A percentile compares a stretch with the other conserved stretches of the same genome.
These are phyloP conservation scores for Wickerhamia fluorescens DNA, from an alignment of 805 yeast species.

Conservation along the genomic window DNA sequence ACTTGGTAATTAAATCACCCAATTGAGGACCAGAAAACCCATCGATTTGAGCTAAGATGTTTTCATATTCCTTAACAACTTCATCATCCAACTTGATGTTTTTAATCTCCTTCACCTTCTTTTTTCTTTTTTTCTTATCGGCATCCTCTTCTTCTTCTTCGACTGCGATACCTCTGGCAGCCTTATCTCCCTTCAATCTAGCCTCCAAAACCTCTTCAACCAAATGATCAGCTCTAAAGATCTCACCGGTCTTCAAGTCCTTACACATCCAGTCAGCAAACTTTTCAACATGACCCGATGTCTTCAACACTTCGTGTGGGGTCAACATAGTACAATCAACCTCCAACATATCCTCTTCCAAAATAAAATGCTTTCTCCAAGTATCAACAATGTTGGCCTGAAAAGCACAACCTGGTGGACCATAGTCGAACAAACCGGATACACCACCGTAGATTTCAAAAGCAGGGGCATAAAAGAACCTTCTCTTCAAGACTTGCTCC, in stretches of 20 bases:
- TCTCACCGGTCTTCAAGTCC: constrained; percentile 93
- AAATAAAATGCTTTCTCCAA: constrained; percentile 96
- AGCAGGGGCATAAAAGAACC: constrained; percentile 96
- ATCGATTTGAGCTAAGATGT: constrained; percentile 85
- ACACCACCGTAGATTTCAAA: constrained; percentile 98
- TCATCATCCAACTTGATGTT: constrained; percentile 87
- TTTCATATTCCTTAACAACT: constrained; percentile 74
- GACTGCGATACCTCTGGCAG: constrained; percentile 77
- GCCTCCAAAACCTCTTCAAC: constrained; percentile 97
- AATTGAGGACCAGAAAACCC: constrained; percentile 90
- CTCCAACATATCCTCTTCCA: constrained; percentile 98
- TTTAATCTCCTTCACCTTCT: constrained; percentile 89
- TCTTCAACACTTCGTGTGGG: constrained; percentile 94
- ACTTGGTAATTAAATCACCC: constrained; percentile 79
- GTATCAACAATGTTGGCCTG: constrained; percentile 92
- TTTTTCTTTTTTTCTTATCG: constrained; percentile 63
- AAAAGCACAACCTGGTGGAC: constrained; percentile 99
- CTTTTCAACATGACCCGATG: constrained; percentile 98
- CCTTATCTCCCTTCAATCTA: constrained; percentile 93
- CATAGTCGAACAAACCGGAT: constrained; percentile 94
- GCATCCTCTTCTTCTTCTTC: constrained; percentile 51
- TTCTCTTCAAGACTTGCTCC: constrained; percentile 86
- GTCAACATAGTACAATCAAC: constrained; percentile 98
- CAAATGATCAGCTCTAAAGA: constrained; percentile 96
- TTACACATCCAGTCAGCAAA: constrained; percentile 99